phyloP scores from a whole-genome alignment of 208 protist genomes.

The Trypanosoma grayi region DNA sequence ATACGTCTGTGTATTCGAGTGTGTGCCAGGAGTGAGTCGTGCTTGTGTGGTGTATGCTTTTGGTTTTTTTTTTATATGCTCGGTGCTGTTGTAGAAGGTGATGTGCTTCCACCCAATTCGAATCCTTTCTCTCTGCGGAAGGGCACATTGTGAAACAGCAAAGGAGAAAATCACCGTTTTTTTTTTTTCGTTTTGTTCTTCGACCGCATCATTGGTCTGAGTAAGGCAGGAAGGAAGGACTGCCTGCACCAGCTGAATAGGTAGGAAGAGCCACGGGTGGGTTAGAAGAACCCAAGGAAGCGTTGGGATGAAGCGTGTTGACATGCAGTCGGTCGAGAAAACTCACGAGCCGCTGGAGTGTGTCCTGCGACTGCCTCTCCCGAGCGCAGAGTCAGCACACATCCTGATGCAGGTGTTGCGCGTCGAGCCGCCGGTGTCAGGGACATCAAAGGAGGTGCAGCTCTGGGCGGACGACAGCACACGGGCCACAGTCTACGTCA shows the following conservation, averaged over 20 bases:
- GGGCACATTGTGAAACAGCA: not conserved
- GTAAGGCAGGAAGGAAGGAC: not conserved
- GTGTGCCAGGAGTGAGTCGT: too few relatives aligned
- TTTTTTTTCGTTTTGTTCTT: not conserved
- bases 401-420: slow-evolving; percentile 45
- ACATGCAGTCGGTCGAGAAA: not conserved
- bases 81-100: too few relatives aligned
- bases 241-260: not conserved
- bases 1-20: too few relatives aligned
- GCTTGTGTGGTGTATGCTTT: too few relatives aligned
- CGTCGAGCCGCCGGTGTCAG: slow-evolving; percentile 29
- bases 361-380: slow-evolving; percentile 41
- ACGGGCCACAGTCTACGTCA: slow-evolving; percentile 39
- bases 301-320: slow-evolving; percentile 2
- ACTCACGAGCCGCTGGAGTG: slow-evolving; percentile 29
- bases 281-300: not conserved
- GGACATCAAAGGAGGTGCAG: slow-evolving; percentile 39
- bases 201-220: not conserved
- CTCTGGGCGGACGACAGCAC: slow-evolving; percentile 37
- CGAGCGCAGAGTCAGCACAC: slow-evolving; percentile 30
- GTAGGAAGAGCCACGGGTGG: not conserved
- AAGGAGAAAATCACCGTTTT: not conserved
- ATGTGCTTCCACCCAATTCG: too few relatives aligned
- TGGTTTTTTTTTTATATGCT: too few relatives aligned
- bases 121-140: too few relatives aligned